Conservation (phyloP, 2,329 filamentous ascomycete species). For the Zymoseptoria tritici region DNA sequence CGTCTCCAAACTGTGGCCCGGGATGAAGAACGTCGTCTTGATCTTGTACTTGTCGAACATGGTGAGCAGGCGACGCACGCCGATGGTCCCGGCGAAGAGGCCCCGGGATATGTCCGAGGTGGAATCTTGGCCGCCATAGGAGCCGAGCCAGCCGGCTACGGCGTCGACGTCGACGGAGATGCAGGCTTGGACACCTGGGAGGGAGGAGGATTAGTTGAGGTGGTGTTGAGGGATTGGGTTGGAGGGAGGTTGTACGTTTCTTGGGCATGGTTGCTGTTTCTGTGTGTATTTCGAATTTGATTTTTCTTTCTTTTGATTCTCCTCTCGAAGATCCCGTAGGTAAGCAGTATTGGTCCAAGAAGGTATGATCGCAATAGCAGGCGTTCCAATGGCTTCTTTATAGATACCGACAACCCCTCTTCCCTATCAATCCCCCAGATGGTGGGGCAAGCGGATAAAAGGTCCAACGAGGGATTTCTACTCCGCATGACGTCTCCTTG, state of each 20-base stretch:
- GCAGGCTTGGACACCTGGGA: slow-evolving; percentile 26
- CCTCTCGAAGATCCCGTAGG: background rate
- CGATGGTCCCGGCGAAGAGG: slow-evolving; percentile 62
- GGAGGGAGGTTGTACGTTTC: background rate
- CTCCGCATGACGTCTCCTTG: background rate
- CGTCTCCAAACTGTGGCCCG: slow-evolving; percentile 56
- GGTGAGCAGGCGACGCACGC: slow-evolving; percentile 59
- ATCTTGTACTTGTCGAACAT: slow-evolving; percentile 66
- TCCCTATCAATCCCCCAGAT: background rate
- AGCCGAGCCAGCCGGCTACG: slow-evolving; percentile 69
- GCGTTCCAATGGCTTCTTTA: background rate
- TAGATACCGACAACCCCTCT: background rate
- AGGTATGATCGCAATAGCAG: background rate
- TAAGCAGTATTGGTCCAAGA: too few species aligned
- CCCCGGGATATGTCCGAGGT: slow-evolving; percentile 58
- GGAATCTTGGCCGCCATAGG: slow-evolving; percentile 65
- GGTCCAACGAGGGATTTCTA: background rate
- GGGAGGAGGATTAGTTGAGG: background rate
- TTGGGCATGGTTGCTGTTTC: background rate
- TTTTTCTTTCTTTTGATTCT: background rate
- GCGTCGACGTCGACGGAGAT: slow-evolving; percentile 61
- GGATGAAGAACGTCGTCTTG: slow-evolving; percentile 61
- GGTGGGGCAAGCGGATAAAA: background rate
- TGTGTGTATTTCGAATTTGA: background rate
- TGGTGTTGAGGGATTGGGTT: background rate